Percentiles rank a stretch among this genome's conserved stretches.
These are phyloP conservation scores for Takashimella koratensis DNA, from an alignment of 1,284 basidiomycete species.

Conservation along the genomic window DNA sequence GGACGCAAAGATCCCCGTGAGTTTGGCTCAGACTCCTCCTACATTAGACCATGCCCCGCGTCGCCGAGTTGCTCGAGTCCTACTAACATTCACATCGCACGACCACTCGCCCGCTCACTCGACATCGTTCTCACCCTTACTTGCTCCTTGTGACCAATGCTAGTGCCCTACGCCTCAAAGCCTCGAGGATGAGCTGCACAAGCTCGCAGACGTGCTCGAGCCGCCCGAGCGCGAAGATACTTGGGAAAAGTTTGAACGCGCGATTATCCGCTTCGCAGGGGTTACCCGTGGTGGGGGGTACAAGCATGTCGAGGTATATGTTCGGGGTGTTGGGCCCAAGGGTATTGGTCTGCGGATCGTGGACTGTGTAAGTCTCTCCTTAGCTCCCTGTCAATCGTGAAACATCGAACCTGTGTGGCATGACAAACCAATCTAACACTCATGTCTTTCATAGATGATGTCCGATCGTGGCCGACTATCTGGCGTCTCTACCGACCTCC, in stretches of 20 bases:
- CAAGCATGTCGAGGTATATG: constrained; percentile 40
- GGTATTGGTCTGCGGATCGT: constrained; percentile 43
- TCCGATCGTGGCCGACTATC: constrained; percentile 53
- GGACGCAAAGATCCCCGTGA: neutral
- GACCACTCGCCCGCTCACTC: neutral
- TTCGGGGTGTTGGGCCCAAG: constrained; percentile 44
- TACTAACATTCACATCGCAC: too few species aligned
- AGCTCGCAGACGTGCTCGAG: constrained; percentile 33
- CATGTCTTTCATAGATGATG: constrained; percentile 41
- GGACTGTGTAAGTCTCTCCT: constrained; percentile 42
- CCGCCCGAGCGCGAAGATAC: constrained; percentile 49
- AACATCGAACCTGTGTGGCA: too few species aligned
- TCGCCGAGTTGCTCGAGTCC: too few species aligned
- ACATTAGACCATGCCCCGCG: too few species aligned
- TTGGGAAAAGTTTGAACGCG: constrained; percentile 49
- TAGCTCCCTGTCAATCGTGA: neutral
- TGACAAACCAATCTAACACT: too few species aligned
- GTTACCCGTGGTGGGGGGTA: constrained; percentile 49
- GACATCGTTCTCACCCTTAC: neutral
- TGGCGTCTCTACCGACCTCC: constrained; percentile 50
- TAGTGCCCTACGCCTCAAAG: constrained; percentile 46
- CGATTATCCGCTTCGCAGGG: constrained; percentile 44
- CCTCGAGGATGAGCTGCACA: constrained; percentile 41
- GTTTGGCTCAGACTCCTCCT: neutral
- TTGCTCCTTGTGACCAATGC: neutral